Percentiles rank a stretch among this genome's conserved stretches.
phyloP scores from a whole-genome alignment of 148 eudicot species.

The Dysphania ambrosioides region DNA sequence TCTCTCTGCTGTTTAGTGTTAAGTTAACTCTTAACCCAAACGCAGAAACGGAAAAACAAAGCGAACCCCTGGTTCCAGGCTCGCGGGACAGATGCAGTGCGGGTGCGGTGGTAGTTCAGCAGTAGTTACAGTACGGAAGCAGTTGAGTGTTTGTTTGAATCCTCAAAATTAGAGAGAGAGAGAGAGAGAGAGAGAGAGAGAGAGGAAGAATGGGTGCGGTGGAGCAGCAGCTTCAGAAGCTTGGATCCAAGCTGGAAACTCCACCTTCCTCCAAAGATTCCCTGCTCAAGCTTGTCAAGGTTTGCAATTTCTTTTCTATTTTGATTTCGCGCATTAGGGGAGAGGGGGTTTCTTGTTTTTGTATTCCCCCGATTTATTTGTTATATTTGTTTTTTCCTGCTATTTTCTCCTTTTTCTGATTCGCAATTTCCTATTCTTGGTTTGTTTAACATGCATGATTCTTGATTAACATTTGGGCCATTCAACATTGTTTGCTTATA shows the following conservation, averaged over 20 bases:
- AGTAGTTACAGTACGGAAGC: no score
- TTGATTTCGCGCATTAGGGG: no score
- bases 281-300: conserved; percentile 80
- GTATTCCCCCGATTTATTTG: no score
- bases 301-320: conserved; percentile 10
- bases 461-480: neutral
- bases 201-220: conserved; percentile 21
- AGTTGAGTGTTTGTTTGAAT: no score
- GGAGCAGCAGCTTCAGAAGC: conserved; percentile 60
- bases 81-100: no score
- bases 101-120: no score
- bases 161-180: neutral
- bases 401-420: neutral
- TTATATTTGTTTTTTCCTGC: neutral
- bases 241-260: conserved; percentile 79
- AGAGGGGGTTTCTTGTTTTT: neutral
- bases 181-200: neutral
- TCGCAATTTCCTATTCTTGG: neutral
- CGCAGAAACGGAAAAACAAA: no score
- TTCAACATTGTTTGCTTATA: no score
- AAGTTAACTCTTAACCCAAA: no score
- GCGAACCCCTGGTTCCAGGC: no score
- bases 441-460: neutral
- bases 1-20: no score
- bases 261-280: conserved; percentile 70